These are phyloP conservation scores for Apium graveolens DNA, from an alignment of 129 eudicot species.

Conservation along the genomic window DNA sequence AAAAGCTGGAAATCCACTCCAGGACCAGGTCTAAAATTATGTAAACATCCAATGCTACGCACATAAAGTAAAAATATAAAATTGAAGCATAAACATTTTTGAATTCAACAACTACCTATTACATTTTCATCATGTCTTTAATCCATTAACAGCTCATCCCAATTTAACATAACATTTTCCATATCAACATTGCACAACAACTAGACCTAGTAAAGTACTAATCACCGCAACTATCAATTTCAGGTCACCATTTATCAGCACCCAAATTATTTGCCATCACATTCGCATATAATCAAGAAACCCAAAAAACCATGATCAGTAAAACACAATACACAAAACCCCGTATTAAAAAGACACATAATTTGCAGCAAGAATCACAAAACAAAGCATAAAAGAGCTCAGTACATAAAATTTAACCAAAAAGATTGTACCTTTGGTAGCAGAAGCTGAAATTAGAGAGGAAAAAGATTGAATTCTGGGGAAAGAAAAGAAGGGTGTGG, in stretches of 20 bases:
- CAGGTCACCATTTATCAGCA: background rate
- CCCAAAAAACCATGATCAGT: background rate
- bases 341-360: background rate
- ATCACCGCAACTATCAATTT: background rate
- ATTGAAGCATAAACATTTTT: background rate
- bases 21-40: background rate
- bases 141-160: background rate
- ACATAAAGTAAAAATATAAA: background rate
- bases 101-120: background rate
- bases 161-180: background rate
- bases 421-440: slow-evolving; percentile 36
- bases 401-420: background rate
- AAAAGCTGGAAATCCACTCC: background rate
- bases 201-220: background rate
- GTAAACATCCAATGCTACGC: background rate
- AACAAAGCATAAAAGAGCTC: background rate
- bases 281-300: background rate
- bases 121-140: background rate
- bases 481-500: slow-evolving; percentile 26
- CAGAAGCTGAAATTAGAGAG: slow-evolving; percentile 34
- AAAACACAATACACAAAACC: background rate
- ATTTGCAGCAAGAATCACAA: background rate
- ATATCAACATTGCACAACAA: background rate
- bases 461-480: slow-evolving; percentile 31
- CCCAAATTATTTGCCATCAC: background rate